Percentiles rank a stretch among this genome's conserved stretches.
Conservation (phyloP, 2,329 filamentous ascomycete species). For the Venturia carpophila region DNA sequence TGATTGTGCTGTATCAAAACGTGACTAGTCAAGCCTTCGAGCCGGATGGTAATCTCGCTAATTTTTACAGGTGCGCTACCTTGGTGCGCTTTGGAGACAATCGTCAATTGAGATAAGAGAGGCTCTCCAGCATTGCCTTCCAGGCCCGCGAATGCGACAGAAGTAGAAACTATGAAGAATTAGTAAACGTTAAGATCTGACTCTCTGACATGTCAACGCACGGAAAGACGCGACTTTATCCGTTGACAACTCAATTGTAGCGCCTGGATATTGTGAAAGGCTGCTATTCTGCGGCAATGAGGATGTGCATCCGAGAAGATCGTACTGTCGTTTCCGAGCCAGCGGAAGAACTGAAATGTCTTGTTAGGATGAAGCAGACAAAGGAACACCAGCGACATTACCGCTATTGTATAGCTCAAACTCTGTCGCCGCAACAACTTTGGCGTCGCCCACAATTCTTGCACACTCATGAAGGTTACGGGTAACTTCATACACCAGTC, state of each 20-base stretch:
- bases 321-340: constrained; percentile 29
- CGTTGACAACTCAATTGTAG: constrained; percentile 39
- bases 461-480: constrained; percentile 49
- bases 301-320: constrained; percentile 38
- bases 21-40: constrained; percentile 39
- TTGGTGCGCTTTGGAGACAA: constrained; percentile 42
- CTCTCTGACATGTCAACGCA: constrained; percentile 26
- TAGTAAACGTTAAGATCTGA: not conserved
- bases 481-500: constrained; percentile 46
- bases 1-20: constrained; percentile 24
- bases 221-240: constrained; percentile 42
- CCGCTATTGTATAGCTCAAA: constrained; percentile 44
- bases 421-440: constrained; percentile 44
- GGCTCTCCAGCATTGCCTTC: constrained; percentile 55
- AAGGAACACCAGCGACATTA: not conserved
- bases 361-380: not conserved
- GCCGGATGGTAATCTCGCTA: constrained; percentile 43
- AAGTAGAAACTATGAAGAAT: constrained; percentile 20
- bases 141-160: constrained; percentile 44
- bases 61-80: constrained; percentile 41
- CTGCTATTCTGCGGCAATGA: constrained; percentile 25
- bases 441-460: constrained; percentile 36
- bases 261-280: not conserved
- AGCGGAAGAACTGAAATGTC: constrained; percentile 6
- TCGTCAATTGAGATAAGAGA: constrained; percentile 46